Evolutionary conservation across 2,329 filamentous ascomycete genomes (phyloP).

Genomic region (Colletotrichum theobromicola): DNA sequence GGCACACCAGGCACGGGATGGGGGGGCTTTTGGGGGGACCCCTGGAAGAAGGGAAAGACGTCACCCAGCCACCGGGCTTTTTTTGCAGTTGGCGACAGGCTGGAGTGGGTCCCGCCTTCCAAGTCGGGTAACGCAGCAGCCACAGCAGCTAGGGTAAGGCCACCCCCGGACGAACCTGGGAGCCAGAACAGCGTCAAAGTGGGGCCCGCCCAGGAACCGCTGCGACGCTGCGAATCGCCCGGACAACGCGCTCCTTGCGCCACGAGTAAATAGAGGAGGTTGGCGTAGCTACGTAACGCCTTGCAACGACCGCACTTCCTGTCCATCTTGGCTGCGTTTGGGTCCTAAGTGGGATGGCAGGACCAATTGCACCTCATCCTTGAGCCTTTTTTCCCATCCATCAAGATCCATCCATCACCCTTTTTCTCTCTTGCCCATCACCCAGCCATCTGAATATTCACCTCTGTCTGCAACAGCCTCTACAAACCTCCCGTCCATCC

Average conservation of each 20-base stretch:
- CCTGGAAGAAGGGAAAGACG: constrained; percentile 16
- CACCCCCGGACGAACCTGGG: not conserved
- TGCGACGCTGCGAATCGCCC: constrained; percentile 21
- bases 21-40: too few relatives aligned
- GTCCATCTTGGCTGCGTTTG: not conserved
- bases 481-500: constrained; percentile 7
- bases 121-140: not conserved
- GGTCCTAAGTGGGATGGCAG: constrained; percentile 19
- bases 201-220: constrained; percentile 19
- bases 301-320: not conserved
- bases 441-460: constrained; percentile 27
- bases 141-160: not conserved
- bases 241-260: constrained; percentile 14
- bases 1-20: not conserved
- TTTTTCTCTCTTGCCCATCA: not conserved
- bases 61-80: constrained; percentile 23
- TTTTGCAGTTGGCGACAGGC: not conserved
- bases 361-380: constrained; percentile 18
- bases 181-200: not conserved
- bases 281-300: constrained; percentile 23
- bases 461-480: constrained; percentile 8
- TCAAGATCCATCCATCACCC: constrained; percentile 10
- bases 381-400: not conserved
- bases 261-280: constrained; percentile 25
- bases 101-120: not conserved